phyloP scores from a whole-genome alignment of 2,329 filamentous ascomycete genomes.

The Colletotrichum somersetense region DNA sequence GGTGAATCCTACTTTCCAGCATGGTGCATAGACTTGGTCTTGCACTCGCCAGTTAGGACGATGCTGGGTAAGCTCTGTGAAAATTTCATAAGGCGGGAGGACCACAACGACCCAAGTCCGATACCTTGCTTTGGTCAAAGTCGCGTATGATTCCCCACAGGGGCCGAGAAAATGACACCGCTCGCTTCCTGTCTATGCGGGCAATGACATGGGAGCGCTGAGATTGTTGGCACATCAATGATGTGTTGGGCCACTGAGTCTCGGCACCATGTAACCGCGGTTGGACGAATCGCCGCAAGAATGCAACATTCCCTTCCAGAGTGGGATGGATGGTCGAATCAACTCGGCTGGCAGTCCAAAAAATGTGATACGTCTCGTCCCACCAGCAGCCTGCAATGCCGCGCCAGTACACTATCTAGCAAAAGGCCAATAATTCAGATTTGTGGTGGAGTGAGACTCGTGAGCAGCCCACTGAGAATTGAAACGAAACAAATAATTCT shows the following conservation, averaged over 20 bases:
- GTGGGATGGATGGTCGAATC: constrained; percentile 12
- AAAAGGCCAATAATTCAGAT: not conserved
- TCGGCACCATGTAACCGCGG: constrained; percentile 36
- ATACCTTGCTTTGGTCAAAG: not conserved
- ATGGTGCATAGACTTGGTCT: not conserved
- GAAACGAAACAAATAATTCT: constrained; percentile 41
- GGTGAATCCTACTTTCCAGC: not conserved
- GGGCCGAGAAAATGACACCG: constrained; percentile 14
- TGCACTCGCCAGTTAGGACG: not conserved
- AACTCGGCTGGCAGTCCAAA: constrained; percentile 15
- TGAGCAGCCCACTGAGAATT: not conserved
- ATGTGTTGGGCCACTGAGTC: constrained; percentile 11
- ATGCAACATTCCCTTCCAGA: constrained; percentile 2
- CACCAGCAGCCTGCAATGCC: not conserved
- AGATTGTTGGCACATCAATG: constrained; percentile 25
- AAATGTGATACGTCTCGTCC: not conserved
- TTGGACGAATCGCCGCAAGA: constrained; percentile 24
- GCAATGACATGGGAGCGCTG: not conserved
- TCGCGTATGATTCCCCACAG: constrained; percentile 5
- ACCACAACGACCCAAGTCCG: not conserved
- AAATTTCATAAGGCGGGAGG: not conserved
- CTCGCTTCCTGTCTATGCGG: constrained; percentile 21
- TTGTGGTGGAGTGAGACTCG: not conserved
- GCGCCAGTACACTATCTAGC: not conserved
- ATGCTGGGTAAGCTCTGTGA: not conserved